These are phyloP conservation scores for Perkinsus marinus DNA, from an alignment of 169 alveolate species.

Conservation along the genomic window DNA sequence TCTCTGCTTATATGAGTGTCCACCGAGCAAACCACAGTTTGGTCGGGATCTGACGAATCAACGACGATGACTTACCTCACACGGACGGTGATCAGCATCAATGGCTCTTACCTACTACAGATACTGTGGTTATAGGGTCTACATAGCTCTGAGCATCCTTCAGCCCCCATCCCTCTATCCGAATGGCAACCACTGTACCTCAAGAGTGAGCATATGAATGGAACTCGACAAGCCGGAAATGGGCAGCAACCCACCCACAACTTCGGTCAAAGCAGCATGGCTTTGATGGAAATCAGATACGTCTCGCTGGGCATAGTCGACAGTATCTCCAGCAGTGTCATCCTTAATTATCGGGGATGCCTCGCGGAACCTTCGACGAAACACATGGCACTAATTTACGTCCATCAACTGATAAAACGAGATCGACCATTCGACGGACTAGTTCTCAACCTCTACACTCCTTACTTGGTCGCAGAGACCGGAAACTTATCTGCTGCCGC, in stretches of 20 bases:
- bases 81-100: not conserved
- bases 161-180: slow-evolving; percentile 14
- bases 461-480: not conserved
- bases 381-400: too few relatives aligned
- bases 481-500: not conserved
- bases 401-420: not conserved
- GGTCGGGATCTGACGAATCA: not conserved
- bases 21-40: not conserved
- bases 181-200: not conserved
- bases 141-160: slow-evolving; percentile 29
- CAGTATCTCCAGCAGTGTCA: not conserved
- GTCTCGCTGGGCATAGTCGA: not conserved
- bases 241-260: not conserved
- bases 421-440: too few relatives aligned
- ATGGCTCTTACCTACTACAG: slow-evolving; percentile 4
- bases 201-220: not conserved
- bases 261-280: not conserved
- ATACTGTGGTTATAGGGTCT: slow-evolving; percentile 17
- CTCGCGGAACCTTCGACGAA: not conserved
- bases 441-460: not conserved
- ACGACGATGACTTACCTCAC: too few relatives aligned
- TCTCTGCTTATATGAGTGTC: not conserved
- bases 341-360: not conserved
- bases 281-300: not conserved
- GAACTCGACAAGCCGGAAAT: too few relatives aligned